phyloP scores from a whole-genome alignment of 2,329 filamentous ascomycete genomes.

The Scolecobasidium constrictum region DNA sequence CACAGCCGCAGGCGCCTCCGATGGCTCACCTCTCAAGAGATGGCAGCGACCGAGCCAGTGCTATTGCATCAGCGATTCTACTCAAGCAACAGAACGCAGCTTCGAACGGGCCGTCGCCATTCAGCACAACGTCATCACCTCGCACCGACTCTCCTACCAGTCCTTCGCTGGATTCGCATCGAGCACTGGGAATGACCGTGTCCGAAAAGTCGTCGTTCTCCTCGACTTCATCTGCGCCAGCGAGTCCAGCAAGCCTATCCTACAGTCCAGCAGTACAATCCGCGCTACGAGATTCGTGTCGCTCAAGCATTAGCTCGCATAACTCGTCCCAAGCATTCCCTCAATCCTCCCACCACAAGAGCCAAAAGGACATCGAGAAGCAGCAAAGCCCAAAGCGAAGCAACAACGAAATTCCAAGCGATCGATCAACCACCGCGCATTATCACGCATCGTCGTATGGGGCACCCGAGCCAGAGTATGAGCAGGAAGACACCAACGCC shows the following conservation, averaged over 20 bases:
- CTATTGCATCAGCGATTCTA: too few relatives aligned
- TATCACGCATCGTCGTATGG: background rate
- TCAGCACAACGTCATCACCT: too few relatives aligned
- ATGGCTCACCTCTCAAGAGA: too few relatives aligned
- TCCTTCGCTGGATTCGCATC: background rate
- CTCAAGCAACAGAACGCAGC: too few relatives aligned
- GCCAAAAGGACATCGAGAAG: background rate
- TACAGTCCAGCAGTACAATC: background rate
- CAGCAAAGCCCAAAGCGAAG: background rate
- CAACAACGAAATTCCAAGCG: background rate
- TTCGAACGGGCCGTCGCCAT: too few relatives aligned
- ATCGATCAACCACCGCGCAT: background rate
- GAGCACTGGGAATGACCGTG: background rate
- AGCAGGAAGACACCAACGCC: background rate
- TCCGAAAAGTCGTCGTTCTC: background rate
- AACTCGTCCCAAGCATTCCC: background rate
- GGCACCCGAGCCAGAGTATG: background rate
- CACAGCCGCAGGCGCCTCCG: too few relatives aligned
- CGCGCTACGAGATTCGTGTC: background rate
- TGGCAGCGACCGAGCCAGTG: too few relatives aligned
- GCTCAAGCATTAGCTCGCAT: conserved; percentile 1
- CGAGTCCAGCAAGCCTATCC: background rate
- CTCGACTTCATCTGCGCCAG: background rate
- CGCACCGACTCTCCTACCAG: too few relatives aligned
- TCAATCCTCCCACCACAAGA: background rate